Percentiles rank a stretch among this genome's conserved stretches.
Conservation (phyloP, 192 early-diverging fungal species). For the Backusella tarrabulga region DNA sequence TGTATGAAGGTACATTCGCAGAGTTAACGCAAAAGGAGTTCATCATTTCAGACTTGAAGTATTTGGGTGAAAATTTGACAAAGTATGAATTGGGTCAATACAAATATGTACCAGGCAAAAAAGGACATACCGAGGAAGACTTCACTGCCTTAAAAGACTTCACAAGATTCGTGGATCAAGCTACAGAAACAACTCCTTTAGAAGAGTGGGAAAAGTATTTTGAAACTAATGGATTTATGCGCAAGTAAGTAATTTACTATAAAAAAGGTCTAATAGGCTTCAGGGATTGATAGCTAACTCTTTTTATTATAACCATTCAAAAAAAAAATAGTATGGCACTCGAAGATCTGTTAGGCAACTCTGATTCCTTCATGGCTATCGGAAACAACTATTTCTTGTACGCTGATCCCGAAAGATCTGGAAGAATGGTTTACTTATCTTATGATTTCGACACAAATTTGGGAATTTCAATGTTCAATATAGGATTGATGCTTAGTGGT, state of each 20-base stretch:
- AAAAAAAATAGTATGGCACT: slow-evolving; percentile 11
- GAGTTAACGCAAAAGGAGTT: too few relatives aligned
- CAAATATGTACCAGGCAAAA: background rate
- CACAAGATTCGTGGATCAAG: slow-evolving; percentile 1
- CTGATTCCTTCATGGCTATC: background rate
- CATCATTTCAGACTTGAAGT: slow-evolving; percentile 5
- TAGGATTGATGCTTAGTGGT: slow-evolving; percentile 1
- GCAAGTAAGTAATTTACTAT: background rate
- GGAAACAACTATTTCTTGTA: slow-evolving; percentile 17
- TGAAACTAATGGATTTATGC: slow-evolving; percentile 5
- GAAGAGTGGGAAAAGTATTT: slow-evolving; percentile 8
- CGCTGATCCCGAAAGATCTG: background rate
- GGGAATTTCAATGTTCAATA: background rate
- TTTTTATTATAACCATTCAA: background rate
- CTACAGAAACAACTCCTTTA: background rate
- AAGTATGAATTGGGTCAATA: slow-evolving; percentile 8
- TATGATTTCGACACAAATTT: background rate
- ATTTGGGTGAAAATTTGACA: background rate
- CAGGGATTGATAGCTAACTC: background rate
- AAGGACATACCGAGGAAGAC: background rate
- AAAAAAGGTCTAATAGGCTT: background rate
- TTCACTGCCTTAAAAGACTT: background rate
- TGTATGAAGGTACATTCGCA: slow-evolving; percentile 9
- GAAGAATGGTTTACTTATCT: background rate
- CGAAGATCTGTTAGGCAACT: slow-evolving; percentile 1